Evolutionary conservation across 805 yeast species (phyloP), one percentile per base, ranked within the genome.

Genomic region (Maudiozyma saulgeensis): DNA sequence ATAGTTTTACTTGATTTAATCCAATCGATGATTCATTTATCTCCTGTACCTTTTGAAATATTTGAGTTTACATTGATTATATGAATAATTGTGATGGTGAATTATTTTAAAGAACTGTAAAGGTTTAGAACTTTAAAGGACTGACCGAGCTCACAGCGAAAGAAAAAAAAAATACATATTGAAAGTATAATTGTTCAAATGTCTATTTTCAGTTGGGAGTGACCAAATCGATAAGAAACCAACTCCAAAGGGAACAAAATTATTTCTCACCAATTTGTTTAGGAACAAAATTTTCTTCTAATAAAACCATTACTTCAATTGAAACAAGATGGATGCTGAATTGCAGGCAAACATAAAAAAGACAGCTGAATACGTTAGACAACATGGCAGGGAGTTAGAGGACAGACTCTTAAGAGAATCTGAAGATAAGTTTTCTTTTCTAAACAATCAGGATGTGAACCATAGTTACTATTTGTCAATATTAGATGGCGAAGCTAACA

Each of bases 301-400:
- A 16, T 13, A 18, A 37, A 7, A 5, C 3, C 40, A 9, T n/a
- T 16, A 18, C 5, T 4, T 2, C 2, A n/a, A 6, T 8, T 12
- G 18, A 12, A 15, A 9, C 21, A 40, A 46, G 11, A 48, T 51
- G 49, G 75, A 70, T 8, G 72, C 74, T 12, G 44, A 50, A 2
- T 56, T 75, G 6, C 66, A 69, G 52, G 73, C 73, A 15, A 73
- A 78, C 18, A 82, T 90, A 18, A 81, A 78, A 46, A 85, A 83
- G 59, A 85, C 96, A 0, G 88, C 83, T 0, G 77, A 71, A 3
- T 87, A 83, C 58, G 87, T 89, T 6, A 56, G 68, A 28, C 72
- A 84, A 53, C 84, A 87, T 59, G 96, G 96, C 0, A 57, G 62
- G 0, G 68, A 76, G 1, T 86, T 87, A 65, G 93, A 82, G 57